Base-by-base conservation (phyloP, 176 grass and related monocot species). In the Phoenix dactylifera region DNA sequence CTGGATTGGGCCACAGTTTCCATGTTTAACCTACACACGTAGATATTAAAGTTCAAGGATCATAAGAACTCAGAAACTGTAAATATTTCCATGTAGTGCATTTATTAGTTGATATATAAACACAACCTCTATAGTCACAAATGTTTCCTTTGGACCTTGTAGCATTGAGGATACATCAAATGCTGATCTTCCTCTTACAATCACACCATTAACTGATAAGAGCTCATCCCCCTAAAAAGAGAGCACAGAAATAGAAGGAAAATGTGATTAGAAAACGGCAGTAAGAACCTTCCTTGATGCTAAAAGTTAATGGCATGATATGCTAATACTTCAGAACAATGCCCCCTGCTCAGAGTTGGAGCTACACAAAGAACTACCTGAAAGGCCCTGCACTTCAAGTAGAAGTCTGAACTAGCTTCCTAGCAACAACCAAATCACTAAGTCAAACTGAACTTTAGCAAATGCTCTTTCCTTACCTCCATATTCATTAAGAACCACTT, bases 121-220 rank as follows among this genome's bases (percentile, higher is more conserved):
- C 48, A 59, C 49, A 81, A 88, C 93, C 93, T 97, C 77, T 75
- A 91, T 83, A 3, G 84, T 88, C 58, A 97, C 87, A 70, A 85
- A 88, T 17, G 93, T 97, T 77, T 92, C 93, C 54, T 88, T 82
- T 60, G 93, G 93, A 71, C 93, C 87, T 63, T 97, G 93, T 69
- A 97, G 52, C 78, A 88, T 75, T 61, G 93, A 91, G n/a, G 87
- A 91, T 26, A 72, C 93, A 26, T 92, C 93, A 69, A 92, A 97
- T 60, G 93, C 93, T 58, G 87, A 91, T 78, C 80, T 97, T 55
- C 84, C 87, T 65, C 56, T 85, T 60, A 91, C 76, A 83, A 85
- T 69, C 70, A 80, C 56, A 26, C 67, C 84, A 78, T 97, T 97
- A 75, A 97, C 87, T 24, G 80, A 91, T 70, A 91, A 88, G 65